Percentiles rank a stretch among this genome's conserved stretches.
Conservation (phyloP, 768 basidiomycete species). For the Rossbeevera mucosa region DNA sequence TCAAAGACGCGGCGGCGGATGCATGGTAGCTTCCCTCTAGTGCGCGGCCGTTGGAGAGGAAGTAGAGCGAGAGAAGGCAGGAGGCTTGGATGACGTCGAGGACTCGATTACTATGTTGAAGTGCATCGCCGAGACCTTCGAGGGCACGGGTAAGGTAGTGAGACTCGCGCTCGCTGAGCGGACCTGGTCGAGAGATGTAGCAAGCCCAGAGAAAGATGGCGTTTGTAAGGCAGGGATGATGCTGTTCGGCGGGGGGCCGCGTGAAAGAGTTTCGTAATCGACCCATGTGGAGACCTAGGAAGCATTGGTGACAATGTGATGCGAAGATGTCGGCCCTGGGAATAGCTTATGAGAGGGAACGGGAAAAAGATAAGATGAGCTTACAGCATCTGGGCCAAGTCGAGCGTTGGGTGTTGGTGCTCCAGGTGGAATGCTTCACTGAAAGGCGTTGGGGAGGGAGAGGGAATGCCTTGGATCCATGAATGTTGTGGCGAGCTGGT, state of each 20-base stretch:
- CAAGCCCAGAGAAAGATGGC: conserved; percentile 82
- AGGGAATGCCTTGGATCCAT: conserved; percentile 47
- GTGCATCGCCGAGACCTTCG: conserved; percentile 57
- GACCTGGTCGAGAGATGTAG: conserved; percentile 69
- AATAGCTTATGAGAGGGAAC: conserved; percentile 7
- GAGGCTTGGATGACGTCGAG: conserved; percentile 75
- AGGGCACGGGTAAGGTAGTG: conserved; percentile 65
- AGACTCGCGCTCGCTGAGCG: conserved; percentile 66
- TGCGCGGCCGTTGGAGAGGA: conserved; percentile 68
- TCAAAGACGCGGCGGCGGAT: conserved; percentile 67
- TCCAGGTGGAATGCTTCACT: conserved; percentile 46
- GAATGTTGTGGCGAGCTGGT: conserved; percentile 48
- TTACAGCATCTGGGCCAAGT: conserved; percentile 65
- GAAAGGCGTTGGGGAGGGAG: conserved; percentile 52
- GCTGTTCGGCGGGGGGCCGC: conserved; percentile 52
- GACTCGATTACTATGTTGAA: conserved; percentile 50
- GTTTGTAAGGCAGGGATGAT: conserved; percentile 74
- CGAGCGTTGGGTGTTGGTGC: conserved; percentile 47
- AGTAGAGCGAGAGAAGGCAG: conserved; percentile 71
- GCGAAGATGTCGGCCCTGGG: conserved; percentile 69
- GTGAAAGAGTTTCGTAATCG: conserved; percentile 58
- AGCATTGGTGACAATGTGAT: conserved; percentile 70
- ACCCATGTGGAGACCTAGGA: conserved; percentile 65
- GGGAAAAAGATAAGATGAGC: conserved; percentile 20
- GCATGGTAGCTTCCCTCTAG: conserved; percentile 78